These are phyloP conservation scores for Silene noctiflora DNA, from an alignment of 179 eudicot genomes.

Conservation along the genomic window DNA sequence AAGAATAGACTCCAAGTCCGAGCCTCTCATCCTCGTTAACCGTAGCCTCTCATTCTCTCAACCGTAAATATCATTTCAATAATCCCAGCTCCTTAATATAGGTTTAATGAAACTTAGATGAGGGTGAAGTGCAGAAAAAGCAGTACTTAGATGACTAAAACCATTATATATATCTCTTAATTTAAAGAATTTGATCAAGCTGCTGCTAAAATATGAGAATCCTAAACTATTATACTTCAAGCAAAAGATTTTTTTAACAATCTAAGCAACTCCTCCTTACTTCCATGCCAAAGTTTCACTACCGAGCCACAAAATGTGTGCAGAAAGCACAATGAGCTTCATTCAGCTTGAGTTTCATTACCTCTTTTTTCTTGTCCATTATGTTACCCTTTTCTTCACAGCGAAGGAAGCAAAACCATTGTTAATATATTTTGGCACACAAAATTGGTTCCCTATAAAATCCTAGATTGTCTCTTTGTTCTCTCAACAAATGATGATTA, in stretches of 20 bases:
- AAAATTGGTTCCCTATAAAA: neutral
- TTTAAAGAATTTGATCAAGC: neutral
- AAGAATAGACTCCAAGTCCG: neutral
- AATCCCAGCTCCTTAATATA: neutral
- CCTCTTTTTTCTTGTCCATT: neutral
- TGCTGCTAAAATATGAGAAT: neutral
- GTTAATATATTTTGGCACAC: neutral
- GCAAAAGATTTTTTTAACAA: too few species aligned
- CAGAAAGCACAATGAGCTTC: too few species aligned
- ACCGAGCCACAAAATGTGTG: too few species aligned
- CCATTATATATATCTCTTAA: neutral
- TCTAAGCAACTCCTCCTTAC: too few species aligned
- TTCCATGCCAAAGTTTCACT: too few species aligned
- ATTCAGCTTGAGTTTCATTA: neutral
- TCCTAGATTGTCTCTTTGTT: neutral
- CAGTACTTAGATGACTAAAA: neutral
- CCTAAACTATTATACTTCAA: too few species aligned
- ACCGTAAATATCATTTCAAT: neutral
- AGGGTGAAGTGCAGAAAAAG: neutral
- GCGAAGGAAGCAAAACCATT: neutral
- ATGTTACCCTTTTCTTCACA: neutral
- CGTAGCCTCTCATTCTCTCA: too few species aligned
- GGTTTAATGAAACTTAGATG: neutral
- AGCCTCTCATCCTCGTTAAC: neutral
- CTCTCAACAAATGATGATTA: neutral